Evolutionary conservation across 1,139 yeast genomes (phyloP).

Genomic region (Suhomyces maxii): DNA sequence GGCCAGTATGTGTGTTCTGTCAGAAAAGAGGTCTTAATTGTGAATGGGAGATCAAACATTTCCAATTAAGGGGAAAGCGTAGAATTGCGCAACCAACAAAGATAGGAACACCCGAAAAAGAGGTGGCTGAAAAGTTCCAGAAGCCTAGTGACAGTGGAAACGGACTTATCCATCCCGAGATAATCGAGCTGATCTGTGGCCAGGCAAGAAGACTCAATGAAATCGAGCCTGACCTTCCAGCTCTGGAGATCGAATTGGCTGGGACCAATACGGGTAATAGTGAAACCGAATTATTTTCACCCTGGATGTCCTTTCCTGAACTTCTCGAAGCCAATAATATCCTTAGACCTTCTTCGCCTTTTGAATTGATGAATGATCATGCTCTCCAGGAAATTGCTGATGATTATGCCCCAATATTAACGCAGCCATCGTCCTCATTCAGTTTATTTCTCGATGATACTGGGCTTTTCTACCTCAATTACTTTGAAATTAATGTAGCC

Average conservation of each 20-base stretch:
- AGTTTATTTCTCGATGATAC: constrained; percentile 9
- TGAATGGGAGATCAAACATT: constrained; percentile 23
- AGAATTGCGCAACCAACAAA: not conserved
- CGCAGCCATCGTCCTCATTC: constrained; percentile 4
- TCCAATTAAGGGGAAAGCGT: not conserved
- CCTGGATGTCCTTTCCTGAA: not conserved
- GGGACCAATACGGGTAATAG: not conserved
- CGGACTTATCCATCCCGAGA: not conserved
- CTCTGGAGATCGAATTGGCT: not conserved
- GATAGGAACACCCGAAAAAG: not conserved
- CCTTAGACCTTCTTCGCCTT: not conserved
- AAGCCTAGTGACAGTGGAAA: not conserved
- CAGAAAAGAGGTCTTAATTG: constrained; percentile 25
- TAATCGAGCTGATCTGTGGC: not conserved
- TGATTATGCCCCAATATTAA: constrained; percentile 1
- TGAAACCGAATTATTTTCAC: not conserved
- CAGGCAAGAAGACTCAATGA: not conserved
- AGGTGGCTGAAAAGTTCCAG: no score
- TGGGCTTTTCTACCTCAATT: constrained; percentile 7
- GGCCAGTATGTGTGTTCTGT: constrained; percentile 36
- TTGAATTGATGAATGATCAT: not conserved
- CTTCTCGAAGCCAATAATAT: not conserved
- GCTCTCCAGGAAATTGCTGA: not conserved
- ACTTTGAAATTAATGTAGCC: constrained; percentile 9
- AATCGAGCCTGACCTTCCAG: not conserved